Evolutionary conservation across 116 monocot genomes (phyloP).

Genomic region (Cymodocea nodosa): DNA sequence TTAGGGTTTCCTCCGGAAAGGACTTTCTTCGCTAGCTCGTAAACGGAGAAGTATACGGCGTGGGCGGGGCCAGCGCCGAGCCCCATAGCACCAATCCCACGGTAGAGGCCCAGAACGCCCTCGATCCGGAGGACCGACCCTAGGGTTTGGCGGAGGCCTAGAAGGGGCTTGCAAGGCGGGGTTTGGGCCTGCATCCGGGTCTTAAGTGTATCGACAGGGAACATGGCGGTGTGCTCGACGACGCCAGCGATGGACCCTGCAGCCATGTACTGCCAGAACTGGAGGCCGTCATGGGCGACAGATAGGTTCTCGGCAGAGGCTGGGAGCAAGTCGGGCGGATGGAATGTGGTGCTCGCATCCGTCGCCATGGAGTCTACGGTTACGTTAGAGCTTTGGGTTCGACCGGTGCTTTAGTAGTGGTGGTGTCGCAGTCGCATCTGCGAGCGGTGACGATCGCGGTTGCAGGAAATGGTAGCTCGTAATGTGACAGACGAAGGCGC

Average conservation of each 20-base stretch:
- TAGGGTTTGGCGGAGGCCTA: constrained; percentile 36
- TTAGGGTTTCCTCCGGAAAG: constrained; percentile 43
- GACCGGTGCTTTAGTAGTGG: not conserved
- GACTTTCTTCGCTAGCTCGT: constrained; percentile 57
- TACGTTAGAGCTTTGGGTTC: not conserved
- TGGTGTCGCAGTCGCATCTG: not conserved
- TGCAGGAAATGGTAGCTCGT: too few species aligned
- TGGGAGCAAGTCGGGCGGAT: constrained; percentile 44
- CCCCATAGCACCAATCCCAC: constrained; percentile 76
- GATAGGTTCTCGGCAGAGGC: constrained; percentile 8
- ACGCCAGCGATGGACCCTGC: constrained; percentile 84
- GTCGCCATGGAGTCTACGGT: constrained; percentile 7
- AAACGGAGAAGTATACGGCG: constrained; percentile 88
- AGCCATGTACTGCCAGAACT: constrained; percentile 83
- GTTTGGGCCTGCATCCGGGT: constrained; percentile 75
- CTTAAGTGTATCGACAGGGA: constrained; percentile 90
- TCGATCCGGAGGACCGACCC: constrained; percentile 26
- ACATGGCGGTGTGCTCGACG: constrained; percentile 89
- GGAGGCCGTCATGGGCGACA: constrained; percentile 60
- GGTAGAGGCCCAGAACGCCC: constrained; percentile 58
- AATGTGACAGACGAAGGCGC: too few species aligned
- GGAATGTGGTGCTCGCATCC: constrained; percentile 14
- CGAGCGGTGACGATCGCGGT: not conserved
- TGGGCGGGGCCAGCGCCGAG: constrained; percentile 94
- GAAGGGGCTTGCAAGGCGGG: constrained; percentile 25